Conservation (phyloP, 78 protist species). For the Mantamonas sphyraenae region DNA sequence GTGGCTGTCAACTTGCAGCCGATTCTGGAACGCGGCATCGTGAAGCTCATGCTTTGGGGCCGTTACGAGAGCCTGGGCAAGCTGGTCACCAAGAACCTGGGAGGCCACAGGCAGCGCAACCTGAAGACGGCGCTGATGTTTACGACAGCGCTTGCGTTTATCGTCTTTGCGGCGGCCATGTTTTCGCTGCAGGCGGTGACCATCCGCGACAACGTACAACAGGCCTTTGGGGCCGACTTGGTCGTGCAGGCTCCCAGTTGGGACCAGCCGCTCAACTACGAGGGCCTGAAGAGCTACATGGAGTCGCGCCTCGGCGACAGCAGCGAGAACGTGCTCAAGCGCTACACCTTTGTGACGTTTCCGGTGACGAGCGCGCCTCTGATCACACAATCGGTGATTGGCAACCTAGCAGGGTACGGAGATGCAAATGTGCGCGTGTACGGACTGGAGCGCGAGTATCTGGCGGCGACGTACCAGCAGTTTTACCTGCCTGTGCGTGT, state of each 20-base stretch:
- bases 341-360: slow-evolving; percentile 27
- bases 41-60: slow-evolving; percentile 23
- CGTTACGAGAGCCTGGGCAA: slow-evolving; percentile 8
- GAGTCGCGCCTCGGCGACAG: not conserved
- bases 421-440: not conserved
- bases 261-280: slow-evolving; percentile 28
- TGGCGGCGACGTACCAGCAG: slow-evolving; percentile 14
- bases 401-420: not conserved
- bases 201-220: slow-evolving; percentile 26
- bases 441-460: slow-evolving; percentile 47
- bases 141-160: slow-evolving; percentile 55
- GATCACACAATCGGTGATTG: not conserved
- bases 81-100: slow-evolving; percentile 59
- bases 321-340: not conserved
- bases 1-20: not conserved
- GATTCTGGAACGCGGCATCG: not conserved
- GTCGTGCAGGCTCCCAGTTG: slow-evolving; percentile 2
- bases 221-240: slow-evolving; percentile 67
- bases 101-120: slow-evolving; percentile 57
- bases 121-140: slow-evolving; percentile 79
- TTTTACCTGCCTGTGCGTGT: slow-evolving; percentile 18
- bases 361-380: slow-evolving; percentile 23
- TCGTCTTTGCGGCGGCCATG: slow-evolving; percentile 76
- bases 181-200: slow-evolving; percentile 56
- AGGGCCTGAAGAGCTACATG: no score